Evolutionary conservation across 148 eudicot species (phyloP), one percentile per base, ranked within the genome.

Genomic region (Amaranthus hypochondriacus): DNA sequence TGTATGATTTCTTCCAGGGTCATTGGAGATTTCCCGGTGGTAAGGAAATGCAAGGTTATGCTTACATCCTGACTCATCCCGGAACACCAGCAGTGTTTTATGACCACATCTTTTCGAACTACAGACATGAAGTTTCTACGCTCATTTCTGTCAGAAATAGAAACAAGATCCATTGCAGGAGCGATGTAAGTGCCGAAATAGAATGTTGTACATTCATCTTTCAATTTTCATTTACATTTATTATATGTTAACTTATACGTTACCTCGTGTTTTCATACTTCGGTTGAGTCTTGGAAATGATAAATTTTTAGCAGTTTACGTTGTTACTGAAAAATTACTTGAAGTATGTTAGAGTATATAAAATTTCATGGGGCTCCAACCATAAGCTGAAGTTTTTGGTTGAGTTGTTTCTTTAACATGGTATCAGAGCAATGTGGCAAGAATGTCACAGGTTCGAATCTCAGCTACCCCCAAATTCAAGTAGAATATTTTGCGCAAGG

Each of bases 11-110:
- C 53, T 74, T 49, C 42, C 61, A 96, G 99, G 99, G 99, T 79
- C 99, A 96, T 75, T 96, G 99, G 99, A 90, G 99, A 87, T 96
- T 96, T 82, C 99, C 99, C 9, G 88, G 89, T 52, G 99, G 99
- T 66, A 96, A 92, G 83, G 99, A 96, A 86, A 92, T 96, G 89
- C 99, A 96, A 83, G 99, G 99, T 12, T 96, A 96, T 77, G 96
- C 99, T 28, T 96, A 96, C 84, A 96, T 89, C 79, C 80, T 96
- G 76, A 92, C 99, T 69, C 99, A 96, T 82, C 97, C 99, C 15
- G 99, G 99, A 75, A 96, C 99, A 43, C 99, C 99, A 28, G 80
- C 99, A 46, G 96, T 96, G 74, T 96, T 96, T 78, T 92, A 86
- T 71, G 97, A 96, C 78, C 99, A 96, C 84, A 64, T 90, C 68